phyloP scores from a whole-genome alignment of 306 rosid species.

The Pyrus pyrifolia region DNA sequence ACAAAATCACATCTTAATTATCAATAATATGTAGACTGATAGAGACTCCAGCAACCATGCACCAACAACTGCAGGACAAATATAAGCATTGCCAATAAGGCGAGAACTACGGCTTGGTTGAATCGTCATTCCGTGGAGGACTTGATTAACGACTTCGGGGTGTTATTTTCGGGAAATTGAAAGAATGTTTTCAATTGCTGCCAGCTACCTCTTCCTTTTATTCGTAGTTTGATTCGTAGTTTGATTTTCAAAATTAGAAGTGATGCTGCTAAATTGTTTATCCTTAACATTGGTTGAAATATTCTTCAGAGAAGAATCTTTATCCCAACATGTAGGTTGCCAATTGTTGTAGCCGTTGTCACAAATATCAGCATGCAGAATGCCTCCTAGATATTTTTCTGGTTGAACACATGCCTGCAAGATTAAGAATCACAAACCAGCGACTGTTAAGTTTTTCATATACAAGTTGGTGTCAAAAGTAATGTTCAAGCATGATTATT shows the following conservation, averaged over 20 bases:
- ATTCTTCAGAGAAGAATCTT: neutral
- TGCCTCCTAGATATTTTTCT: no score
- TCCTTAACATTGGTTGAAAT: neutral
- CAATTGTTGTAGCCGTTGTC: neutral
- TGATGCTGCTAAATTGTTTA: neutral
- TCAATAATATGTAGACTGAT: neutral
- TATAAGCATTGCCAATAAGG: neutral
- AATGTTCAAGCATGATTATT: no score
- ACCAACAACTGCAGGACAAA: neutral
- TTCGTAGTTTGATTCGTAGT: neutral
- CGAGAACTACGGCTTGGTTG: neutral
- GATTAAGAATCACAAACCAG: conserved; percentile 8
- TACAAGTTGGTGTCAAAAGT: no score
- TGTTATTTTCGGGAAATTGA: neutral
- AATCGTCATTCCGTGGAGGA: neutral
- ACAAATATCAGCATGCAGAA: no score
- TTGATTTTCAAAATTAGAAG: neutral
- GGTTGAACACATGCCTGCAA: neutral
- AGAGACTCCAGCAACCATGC: neutral
- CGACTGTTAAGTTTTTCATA: neutral
- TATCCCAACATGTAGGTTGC: neutral
- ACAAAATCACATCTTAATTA: neutral
- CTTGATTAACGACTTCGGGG: neutral
- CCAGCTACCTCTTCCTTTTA: neutral
- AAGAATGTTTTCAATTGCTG: neutral